These are phyloP conservation scores for Penicillium sp. DNA, from an alignment of 2,329 filamentous ascomycete genomes.

Conservation along the genomic window DNA sequence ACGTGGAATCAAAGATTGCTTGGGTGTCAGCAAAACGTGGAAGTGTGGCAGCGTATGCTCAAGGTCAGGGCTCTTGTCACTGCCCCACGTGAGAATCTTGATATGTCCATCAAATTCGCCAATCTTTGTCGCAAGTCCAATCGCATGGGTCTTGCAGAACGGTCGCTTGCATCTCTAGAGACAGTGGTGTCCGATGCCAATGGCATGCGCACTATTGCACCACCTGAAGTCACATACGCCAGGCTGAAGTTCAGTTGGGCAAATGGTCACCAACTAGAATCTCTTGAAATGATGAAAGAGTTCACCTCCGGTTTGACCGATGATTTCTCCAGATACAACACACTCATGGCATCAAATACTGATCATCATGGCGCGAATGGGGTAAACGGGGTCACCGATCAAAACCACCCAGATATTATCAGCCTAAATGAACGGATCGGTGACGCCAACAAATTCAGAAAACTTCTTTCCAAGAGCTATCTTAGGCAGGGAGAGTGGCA, in stretches of 20 bases:
- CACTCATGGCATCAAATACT: slow-evolving; percentile 36
- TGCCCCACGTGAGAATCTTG: slow-evolving; percentile 85
- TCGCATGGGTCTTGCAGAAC: slow-evolving; percentile 90
- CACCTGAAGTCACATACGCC: slow-evolving; percentile 88
- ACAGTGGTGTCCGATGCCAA: slow-evolving; percentile 57
- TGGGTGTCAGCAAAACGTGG: slow-evolving; percentile 93
- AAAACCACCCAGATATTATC: slow-evolving; percentile 40
- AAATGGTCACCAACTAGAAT: slow-evolving; percentile 64
- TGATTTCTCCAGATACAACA: slow-evolving; percentile 53
- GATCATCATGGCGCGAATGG: slow-evolving; percentile 46
- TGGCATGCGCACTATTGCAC: slow-evolving; percentile 40
- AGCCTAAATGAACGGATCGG: slow-evolving; percentile 42
- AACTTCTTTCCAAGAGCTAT: slow-evolving; percentile 90
- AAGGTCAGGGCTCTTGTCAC: slow-evolving; percentile 92
- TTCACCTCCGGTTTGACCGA: slow-evolving; percentile 61
- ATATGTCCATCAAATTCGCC: slow-evolving; percentile 99
- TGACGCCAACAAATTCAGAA: slow-evolving; percentile 57
- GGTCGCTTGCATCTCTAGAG: slow-evolving; percentile 88
- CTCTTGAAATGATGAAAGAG: slow-evolving; percentile 59
- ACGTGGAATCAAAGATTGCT: slow-evolving; percentile 96
- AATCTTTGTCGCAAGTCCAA: slow-evolving; percentile 97
- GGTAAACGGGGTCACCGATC: slow-evolving; percentile 48
- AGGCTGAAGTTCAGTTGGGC: slow-evolving; percentile 97
- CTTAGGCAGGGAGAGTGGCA: slow-evolving; percentile 97
- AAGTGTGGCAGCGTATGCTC: slow-evolving; percentile 98